Evolutionary conservation across 768 basidiomycete species (phyloP).

Genomic region (Rhodotorula graminis): DNA sequence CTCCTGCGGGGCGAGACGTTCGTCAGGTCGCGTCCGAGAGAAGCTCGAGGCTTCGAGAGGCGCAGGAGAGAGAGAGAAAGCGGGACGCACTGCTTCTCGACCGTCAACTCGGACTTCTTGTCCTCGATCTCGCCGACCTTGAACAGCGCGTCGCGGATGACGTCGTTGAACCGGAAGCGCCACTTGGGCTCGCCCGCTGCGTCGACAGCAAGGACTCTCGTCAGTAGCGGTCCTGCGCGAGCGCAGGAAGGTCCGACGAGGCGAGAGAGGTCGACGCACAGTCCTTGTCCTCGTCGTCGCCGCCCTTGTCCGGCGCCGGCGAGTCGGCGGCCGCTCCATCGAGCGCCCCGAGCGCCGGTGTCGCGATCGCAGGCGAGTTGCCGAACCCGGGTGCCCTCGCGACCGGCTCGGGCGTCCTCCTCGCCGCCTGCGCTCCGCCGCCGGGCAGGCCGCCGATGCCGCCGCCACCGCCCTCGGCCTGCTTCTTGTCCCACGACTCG

Average conservation of each 20-base stretch:
- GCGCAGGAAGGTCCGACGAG: background rate
- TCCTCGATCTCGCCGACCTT: slow-evolving; percentile 74
- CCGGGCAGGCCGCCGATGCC: background rate
- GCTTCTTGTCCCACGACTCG: slow-evolving; percentile 5
- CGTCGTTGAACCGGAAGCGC: slow-evolving; percentile 72
- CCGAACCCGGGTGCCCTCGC: background rate
- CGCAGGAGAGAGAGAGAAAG: background rate
- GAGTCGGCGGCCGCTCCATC: slow-evolving; percentile 3
- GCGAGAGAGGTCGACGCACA: slow-evolving; percentile 16
- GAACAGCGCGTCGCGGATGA: slow-evolving; percentile 75
- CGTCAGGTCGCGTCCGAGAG: background rate
- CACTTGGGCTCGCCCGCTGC: slow-evolving; percentile 54
- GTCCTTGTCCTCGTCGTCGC: slow-evolving; percentile 37
- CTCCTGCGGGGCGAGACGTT: slow-evolving; percentile 41
- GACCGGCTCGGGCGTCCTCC: slow-evolving; percentile 7
- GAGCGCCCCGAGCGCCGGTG: background rate
- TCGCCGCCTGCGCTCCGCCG: background rate
- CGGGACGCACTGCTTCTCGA: slow-evolving; percentile 46
- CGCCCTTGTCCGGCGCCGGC: slow-evolving; percentile 20
- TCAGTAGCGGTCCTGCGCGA: background rate
- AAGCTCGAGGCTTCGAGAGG: background rate
- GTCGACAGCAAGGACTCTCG: background rate
- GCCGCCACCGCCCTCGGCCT: background rate
- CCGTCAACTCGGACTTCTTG: slow-evolving; percentile 62
- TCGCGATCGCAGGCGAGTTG: slow-evolving; percentile 7